Base-by-base conservation (phyloP, 2,329 filamentous ascomycete genomes). In the Alternaria brassicicola region DNA sequence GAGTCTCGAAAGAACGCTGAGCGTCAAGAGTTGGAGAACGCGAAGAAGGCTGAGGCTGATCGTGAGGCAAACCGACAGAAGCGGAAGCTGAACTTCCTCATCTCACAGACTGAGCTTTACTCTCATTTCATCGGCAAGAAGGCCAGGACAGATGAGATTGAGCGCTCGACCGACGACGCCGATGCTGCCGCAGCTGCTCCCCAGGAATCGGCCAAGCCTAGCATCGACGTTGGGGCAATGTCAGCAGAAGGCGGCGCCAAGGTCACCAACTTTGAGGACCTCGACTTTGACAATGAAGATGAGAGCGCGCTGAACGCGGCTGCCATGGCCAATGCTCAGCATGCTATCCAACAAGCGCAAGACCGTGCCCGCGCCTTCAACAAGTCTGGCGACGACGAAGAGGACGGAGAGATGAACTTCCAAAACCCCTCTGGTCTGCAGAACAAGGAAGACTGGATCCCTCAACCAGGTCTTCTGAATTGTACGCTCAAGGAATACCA, bases 51-150 rank as follows among this genome's bases (percentile, higher is more conserved):
- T 59, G 95, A 99, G 82, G 95, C 95, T 5, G 95, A 98, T 70
- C 93, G 96, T 65, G 95, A 99, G 85, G 93, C 95, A 15, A 96
- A 96, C 69, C 88, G 95, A 64, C 95, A 99, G 81, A 97, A 96
- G 86, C 89, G 95, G 71, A 99, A 99, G 82, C 91, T 99, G 76
- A 98, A 99, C 80, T 99, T 99, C 85, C 85, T 99, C 64, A 99
- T 99, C 78, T 97, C 94, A 1, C 95, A 99, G 80, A 99, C 95
- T 1, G 95, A 99, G 77, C 85, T 99, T 49, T 99, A 99, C 83
- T 98, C 94, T 39, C 95, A 99, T 83, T 99, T 99, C 79, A 97
- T 99, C 70, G 94, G 95, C 77, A 96, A 97, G 82, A 99, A 99
- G 83, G 96, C 98, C 80, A 97, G 97, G 81, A 98, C 94, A 1